These are phyloP conservation scores for Tulasnella sp. DNA, from an alignment of 768 basidiomycete genomes.

Conservation along the genomic window DNA sequence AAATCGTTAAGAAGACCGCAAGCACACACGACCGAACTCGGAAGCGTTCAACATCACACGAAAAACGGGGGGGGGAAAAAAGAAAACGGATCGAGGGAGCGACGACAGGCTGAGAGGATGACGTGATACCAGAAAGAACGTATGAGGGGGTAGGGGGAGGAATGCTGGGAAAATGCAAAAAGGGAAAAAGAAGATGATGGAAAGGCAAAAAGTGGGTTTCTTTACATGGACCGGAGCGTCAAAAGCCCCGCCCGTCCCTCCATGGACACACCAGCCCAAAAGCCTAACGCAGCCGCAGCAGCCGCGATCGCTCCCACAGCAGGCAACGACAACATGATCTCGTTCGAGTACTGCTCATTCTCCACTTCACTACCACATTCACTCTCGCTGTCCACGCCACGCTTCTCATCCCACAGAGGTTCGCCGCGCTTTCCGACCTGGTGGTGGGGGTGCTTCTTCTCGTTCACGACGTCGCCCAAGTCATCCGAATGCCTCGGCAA, in stretches of 20 bases:
- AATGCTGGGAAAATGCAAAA: too few relatives aligned
- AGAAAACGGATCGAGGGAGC: too few relatives aligned
- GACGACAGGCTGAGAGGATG: too few relatives aligned
- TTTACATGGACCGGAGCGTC: not conserved
- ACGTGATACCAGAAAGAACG: too few relatives aligned
- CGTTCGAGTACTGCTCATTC: not conserved
- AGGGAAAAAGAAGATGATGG: constrained; percentile 34
- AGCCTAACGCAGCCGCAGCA: not conserved
- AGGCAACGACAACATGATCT: not conserved
- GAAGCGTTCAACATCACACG: too few relatives aligned
- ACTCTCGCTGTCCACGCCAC: not conserved
- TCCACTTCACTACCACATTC: not conserved
- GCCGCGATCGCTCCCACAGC: not conserved
- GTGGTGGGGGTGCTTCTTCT: too few relatives aligned
- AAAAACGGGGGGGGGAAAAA: too few relatives aligned
- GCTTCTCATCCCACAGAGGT: not conserved
- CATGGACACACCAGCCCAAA: not conserved
- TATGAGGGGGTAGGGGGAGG: too few relatives aligned
- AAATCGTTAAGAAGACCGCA: too few relatives aligned
- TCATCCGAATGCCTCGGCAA: not conserved
- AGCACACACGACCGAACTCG: too few relatives aligned
- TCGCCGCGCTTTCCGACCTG: not conserved
- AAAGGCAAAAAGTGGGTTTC: too few relatives aligned
- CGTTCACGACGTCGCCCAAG: too few relatives aligned
- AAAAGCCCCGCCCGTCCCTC: not conserved